phyloP scores from a whole-genome alignment of 345 rosid genomes.

The Rhodamnia rubescens region DNA sequence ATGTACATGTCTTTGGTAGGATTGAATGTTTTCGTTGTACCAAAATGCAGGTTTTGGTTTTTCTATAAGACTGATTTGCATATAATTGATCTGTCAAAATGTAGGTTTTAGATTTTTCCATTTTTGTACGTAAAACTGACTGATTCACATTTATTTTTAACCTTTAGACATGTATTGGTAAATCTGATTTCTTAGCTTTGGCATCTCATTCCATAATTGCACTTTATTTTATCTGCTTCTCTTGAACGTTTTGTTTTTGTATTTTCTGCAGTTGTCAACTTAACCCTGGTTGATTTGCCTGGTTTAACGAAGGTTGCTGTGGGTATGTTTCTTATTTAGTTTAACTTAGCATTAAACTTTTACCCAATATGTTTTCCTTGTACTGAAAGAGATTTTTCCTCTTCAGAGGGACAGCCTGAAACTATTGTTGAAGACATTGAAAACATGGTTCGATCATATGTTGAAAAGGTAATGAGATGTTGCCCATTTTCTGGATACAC shows the following conservation, averaged over 20 bases:
- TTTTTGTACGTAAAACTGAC: not conserved
- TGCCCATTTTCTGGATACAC: not conserved
- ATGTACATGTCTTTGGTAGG: not conserved
- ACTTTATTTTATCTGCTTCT: not conserved
- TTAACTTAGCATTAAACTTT: not conserved
- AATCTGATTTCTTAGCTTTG: not conserved
- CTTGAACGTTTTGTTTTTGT: not conserved
- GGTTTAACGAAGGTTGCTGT: conserved; percentile 94
- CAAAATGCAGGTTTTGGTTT: not conserved
- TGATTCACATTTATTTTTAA: not conserved
- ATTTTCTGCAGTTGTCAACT: conserved; percentile 71
- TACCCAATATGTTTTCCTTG: not conserved
- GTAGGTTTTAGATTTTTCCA: not conserved
- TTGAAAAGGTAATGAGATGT: conserved; percentile 60
- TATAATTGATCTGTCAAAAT: not conserved
- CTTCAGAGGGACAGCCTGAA: conserved; percentile 92
- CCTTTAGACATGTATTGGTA: not conserved
- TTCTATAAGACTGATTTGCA: not conserved
- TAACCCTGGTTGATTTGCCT: conserved; percentile 86
- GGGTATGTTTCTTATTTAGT: conserved; percentile 32
- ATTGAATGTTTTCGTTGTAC: not conserved
- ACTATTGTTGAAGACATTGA: conserved; percentile 80
- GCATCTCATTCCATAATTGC: not conserved
- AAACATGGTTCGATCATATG: conserved; percentile 77
- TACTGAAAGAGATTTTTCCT: conserved; percentile 4